Evolutionary conservation across 345 rosid species (phyloP).

Genomic region (Streptanthus diversifolius): DNA sequence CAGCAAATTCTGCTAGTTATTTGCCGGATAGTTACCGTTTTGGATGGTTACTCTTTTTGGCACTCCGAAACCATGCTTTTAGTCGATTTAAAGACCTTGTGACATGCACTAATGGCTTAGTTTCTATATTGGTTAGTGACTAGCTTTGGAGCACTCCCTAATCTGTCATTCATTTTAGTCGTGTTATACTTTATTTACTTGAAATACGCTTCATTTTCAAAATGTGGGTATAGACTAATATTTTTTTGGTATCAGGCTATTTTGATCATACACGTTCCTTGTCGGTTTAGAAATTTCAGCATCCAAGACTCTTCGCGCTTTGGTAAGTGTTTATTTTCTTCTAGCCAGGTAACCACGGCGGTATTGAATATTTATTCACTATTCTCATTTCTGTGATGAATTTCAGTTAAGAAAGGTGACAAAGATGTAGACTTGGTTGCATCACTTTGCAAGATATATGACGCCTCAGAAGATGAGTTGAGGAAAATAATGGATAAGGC

Average conservation of each 20-base stretch:
- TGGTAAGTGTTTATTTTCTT: slow-evolving; percentile 49
- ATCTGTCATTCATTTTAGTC: background rate
- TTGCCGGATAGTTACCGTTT: slow-evolving; percentile 64
- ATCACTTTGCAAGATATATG: slow-evolving; percentile 75
- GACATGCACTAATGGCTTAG: slow-evolving; percentile 82
- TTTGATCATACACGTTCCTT: slow-evolving; percentile 78
- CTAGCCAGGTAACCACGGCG: background rate
- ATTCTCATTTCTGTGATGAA: slow-evolving; percentile 5
- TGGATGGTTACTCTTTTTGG: slow-evolving; percentile 93
- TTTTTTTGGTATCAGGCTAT: slow-evolving; percentile 57
- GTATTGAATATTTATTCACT: background rate
- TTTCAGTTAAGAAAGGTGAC: slow-evolving; percentile 68
- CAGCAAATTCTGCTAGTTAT: slow-evolving; percentile 39
- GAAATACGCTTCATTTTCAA: background rate
- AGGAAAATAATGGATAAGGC: slow-evolving; percentile 63
- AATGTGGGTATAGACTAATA: slow-evolving; percentile 3
- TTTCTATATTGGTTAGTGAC: slow-evolving; percentile 80
- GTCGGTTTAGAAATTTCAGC: slow-evolving; percentile 68
- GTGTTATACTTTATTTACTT: background rate
- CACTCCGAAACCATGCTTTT: slow-evolving; percentile 78
- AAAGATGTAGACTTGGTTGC: slow-evolving; percentile 78
- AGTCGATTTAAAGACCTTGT: slow-evolving; percentile 84
- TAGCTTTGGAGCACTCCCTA: background rate
- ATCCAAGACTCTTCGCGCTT: slow-evolving; percentile 52
- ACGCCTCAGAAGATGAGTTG: slow-evolving; percentile 80